phyloP scores from a whole-genome alignment of 768 basidiomycete species.

The Pholiota microspora region DNA sequence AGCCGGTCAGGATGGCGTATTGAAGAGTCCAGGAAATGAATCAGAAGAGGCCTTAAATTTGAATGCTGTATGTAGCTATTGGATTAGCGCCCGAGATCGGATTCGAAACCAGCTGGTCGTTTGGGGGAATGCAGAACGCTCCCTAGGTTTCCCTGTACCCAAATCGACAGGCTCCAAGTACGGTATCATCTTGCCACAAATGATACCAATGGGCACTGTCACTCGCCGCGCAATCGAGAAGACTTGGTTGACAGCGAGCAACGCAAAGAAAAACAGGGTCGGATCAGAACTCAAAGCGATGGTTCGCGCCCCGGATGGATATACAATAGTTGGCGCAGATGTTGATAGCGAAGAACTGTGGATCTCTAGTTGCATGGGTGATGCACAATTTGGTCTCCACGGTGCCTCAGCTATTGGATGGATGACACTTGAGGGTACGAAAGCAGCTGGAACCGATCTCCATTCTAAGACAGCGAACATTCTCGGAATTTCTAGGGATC shows the following conservation, averaged over 20 bases:
- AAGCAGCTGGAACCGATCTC: slow-evolving; percentile 89
- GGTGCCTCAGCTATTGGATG: slow-evolving; percentile 96
- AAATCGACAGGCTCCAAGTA: slow-evolving; percentile 44
- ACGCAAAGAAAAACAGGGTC: slow-evolving; percentile 97
- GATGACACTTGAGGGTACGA: slow-evolving; percentile 99
- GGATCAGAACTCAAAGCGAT: slow-evolving; percentile 98
- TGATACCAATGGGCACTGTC: slow-evolving; percentile 98
- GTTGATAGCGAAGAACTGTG: slow-evolving; percentile 99
- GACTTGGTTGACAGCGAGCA: slow-evolving; percentile 98
- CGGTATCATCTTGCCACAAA: slow-evolving; percentile 94
- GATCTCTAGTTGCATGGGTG: slow-evolving; percentile 99
- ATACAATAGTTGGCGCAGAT: slow-evolving; percentile 95
- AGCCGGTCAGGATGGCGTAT: slow-evolving; percentile 81
- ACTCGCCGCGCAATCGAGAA: slow-evolving; percentile 97
- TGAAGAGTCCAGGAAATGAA: slow-evolving; percentile 78
- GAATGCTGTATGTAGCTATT: slow-evolving; percentile 95
- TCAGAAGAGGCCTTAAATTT: slow-evolving; percentile 86
- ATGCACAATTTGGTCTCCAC: slow-evolving; percentile 95
- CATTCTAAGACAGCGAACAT: slow-evolving; percentile 96
- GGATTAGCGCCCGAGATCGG: slow-evolving; percentile 93
- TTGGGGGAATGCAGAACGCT: slow-evolving; percentile 57
- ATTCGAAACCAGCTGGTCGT: slow-evolving; percentile 92
- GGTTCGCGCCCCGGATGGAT: slow-evolving; percentile 92
- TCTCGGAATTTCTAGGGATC: slow-evolving; percentile 88
- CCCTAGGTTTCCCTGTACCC: slow-evolving; percentile 49